These are phyloP conservation scores for Nemania serpens DNA, from an alignment of 2,329 filamentous ascomycete species.

Conservation along the genomic window DNA sequence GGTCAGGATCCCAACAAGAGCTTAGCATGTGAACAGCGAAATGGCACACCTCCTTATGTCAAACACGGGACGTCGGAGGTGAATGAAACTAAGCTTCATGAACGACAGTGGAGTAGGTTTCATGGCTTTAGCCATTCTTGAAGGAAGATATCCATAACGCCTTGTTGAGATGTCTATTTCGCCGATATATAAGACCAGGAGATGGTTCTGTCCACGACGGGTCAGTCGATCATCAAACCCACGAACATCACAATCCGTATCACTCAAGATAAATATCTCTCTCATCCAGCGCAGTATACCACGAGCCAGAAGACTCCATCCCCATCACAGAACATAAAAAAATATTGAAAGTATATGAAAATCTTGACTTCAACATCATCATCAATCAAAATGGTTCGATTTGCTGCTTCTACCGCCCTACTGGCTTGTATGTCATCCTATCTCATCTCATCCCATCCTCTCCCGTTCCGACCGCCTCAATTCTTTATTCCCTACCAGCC, in stretches of 20 bases:
- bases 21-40: slow-evolving; percentile 6
- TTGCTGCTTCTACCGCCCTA: no score
- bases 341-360: no score
- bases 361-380: no score
- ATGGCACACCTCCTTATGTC: slow-evolving; percentile 15
- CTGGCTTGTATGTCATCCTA: no score
- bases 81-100: slow-evolving; percentile 27
- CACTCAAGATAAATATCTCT: slow-evolving; percentile 14
- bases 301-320: no score
- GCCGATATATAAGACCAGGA: slow-evolving; percentile 19
- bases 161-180: background rate
- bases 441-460: no score
- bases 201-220: background rate
- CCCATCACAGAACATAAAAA: no score
- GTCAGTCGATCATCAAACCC: slow-evolving; percentile 4
- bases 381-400: no score
- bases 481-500: background rate
- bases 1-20: slow-evolving; percentile 8
- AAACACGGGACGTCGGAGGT: slow-evolving; percentile 23
- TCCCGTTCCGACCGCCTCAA: no score
- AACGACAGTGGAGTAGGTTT: slow-evolving; percentile 1
- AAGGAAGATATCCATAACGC: no score
- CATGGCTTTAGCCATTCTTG: background rate
- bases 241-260: slow-evolving; percentile 5
- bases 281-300: background rate